Evolutionary conservation across 257 asterid species (phyloP).

Genomic region (Solanum verrucosum): DNA sequence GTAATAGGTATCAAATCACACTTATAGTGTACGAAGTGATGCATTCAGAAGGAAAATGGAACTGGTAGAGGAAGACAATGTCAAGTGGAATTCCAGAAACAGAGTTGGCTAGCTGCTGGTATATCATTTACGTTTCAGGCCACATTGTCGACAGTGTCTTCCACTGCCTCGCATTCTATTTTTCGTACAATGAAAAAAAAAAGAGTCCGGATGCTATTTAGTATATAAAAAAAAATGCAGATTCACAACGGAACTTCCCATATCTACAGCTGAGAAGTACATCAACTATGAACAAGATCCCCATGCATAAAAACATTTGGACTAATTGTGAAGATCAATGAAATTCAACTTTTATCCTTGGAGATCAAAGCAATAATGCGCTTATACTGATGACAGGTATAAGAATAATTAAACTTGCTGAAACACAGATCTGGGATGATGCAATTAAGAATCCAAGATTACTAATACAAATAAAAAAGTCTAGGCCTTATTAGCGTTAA

Average conservation of each 20-base stretch:
- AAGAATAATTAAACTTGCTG: neutral
- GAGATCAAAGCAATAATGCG: neutral
- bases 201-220: neutral
- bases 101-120: neutral
- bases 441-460: neutral
- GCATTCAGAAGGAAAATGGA: neutral
- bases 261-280: neutral
- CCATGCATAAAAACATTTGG: neutral
- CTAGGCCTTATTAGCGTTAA: neutral
- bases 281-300: neutral
- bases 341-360: neutral
- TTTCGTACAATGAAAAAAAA: neutral
- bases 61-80: neutral
- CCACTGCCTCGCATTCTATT: neutral
- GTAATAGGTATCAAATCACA: neutral
- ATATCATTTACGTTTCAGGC: neutral
- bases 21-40: neutral
- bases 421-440: slow-evolving; percentile 2
- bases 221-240: neutral
- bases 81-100: neutral
- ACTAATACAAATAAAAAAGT: neutral
- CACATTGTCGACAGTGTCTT: neutral
- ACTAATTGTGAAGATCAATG: neutral
- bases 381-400: neutral
- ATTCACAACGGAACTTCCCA: neutral